Evolutionary conservation across 2,329 filamentous ascomycete species (phyloP).

Genomic region (Pseudopyricularia javanii): DNA sequence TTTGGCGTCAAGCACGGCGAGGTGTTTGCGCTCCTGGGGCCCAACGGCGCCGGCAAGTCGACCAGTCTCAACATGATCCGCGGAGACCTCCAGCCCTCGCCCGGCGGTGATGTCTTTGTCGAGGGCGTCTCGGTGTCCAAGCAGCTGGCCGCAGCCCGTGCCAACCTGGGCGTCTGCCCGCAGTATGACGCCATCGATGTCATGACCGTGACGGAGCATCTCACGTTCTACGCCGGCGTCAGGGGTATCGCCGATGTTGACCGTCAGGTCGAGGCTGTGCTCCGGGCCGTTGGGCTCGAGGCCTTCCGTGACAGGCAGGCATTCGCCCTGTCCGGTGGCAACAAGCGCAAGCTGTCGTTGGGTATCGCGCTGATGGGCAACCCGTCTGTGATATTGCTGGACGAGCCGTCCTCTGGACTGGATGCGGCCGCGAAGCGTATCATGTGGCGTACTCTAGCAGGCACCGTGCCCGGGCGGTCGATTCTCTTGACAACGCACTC

Average conservation of each 20-base stretch:
- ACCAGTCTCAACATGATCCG: constrained; percentile 82
- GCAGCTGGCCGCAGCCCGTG: constrained; percentile 58
- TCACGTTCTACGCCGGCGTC: constrained; percentile 77
- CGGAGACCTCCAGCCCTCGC: constrained; percentile 65
- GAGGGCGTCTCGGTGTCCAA: constrained; percentile 65
- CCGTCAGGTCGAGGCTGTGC: constrained; percentile 65
- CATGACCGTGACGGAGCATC: constrained; percentile 80
- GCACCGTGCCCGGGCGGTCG: constrained; percentile 64
- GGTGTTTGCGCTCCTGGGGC: constrained; percentile 79
- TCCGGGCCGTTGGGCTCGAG: constrained; percentile 68
- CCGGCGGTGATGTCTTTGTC: constrained; percentile 69
- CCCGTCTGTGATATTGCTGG: constrained; percentile 72
- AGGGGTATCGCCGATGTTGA: constrained; percentile 65
- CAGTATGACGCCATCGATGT: constrained; percentile 80
- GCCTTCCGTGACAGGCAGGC: constrained; percentile 66
- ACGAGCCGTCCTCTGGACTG: constrained; percentile 81
- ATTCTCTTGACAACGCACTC: constrained; percentile 84
- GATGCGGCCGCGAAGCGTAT: constrained; percentile 83
- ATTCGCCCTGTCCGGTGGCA: constrained; percentile 71
- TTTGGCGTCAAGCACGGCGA: constrained; percentile 72
- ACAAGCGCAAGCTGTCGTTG: constrained; percentile 83
- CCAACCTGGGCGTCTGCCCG: constrained; percentile 80
- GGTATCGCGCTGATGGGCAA: constrained; percentile 91
- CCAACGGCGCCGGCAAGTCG: constrained; percentile 84
- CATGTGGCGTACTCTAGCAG: constrained; percentile 79